phyloP scores from a whole-genome alignment of 2,329 filamentous ascomycete species.

The Curvularia sp. region DNA sequence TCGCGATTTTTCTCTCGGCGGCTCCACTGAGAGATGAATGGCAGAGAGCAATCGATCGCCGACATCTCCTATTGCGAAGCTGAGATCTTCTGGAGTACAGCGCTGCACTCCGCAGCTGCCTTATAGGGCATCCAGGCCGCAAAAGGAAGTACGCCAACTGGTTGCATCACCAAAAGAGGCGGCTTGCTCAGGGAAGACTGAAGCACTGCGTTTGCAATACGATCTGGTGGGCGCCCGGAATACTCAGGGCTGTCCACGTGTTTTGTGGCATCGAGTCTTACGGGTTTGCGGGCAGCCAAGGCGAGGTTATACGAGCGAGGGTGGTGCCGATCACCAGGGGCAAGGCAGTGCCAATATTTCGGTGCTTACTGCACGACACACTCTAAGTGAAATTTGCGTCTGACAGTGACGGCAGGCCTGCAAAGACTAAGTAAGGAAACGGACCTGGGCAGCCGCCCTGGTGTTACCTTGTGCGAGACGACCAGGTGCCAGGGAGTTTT shows the following conservation, averaged over 20 bases:
- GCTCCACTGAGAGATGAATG: background rate
- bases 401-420: conserved; percentile 10
- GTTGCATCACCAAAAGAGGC: too few relatives aligned
- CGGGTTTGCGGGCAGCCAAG: background rate
- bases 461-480: too few relatives aligned
- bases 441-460: background rate
- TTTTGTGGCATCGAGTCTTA: background rate
- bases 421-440: background rate
- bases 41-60: background rate
- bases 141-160: too few relatives aligned
- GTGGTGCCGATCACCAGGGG: conserved; percentile 20
- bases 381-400: conserved; percentile 8
- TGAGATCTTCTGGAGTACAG: too few relatives aligned
- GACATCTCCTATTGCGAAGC: too few relatives aligned
- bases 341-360: conserved; percentile 26
- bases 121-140: too few relatives aligned
- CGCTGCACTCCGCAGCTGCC: too few relatives aligned
- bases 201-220: too few relatives aligned
- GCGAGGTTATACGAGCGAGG: conserved; percentile 7
- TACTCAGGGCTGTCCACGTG: conserved; percentile 1
- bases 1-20: background rate
- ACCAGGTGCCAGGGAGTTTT: too few relatives aligned
- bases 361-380: conserved; percentile 23
- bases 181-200: too few relatives aligned
- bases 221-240: background rate